These are phyloP conservation scores for Cephalotrichum gorgonifer DNA, from an alignment of 2,329 filamentous ascomycete species.

Conservation along the genomic window DNA sequence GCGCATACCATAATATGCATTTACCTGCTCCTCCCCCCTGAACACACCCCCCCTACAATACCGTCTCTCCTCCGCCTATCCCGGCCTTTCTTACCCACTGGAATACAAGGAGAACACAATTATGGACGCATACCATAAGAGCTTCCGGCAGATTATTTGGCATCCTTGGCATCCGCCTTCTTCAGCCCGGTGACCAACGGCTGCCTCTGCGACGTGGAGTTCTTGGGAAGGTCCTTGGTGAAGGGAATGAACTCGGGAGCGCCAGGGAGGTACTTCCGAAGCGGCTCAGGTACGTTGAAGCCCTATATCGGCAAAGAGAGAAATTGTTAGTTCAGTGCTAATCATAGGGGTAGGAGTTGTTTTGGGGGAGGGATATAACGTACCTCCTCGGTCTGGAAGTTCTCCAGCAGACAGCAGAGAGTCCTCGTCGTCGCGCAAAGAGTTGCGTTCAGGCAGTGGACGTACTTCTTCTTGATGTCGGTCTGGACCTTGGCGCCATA, in stretches of 20 bases:
- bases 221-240: constrained; percentile 74
- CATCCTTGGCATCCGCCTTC: constrained; percentile 8
- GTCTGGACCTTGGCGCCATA: constrained; percentile 82
- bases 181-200: background rate
- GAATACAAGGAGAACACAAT: background rate
- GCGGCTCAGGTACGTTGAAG: constrained; percentile 67
- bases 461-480: constrained; percentile 75
- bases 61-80: background rate
- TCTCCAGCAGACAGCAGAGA: constrained; percentile 90
- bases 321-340: constrained; percentile 5
- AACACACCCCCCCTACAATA: background rate
- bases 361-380: constrained; percentile 18
- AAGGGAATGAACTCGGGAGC: constrained; percentile 84
- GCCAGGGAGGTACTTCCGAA: constrained; percentile 84
- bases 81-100: background rate
- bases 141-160: background rate
- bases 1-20: background rate
- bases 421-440: constrained; percentile 86
- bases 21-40: background rate
- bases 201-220: constrained; percentile 28
- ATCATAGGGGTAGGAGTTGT: constrained; percentile 1
- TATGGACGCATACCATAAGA: background rate
- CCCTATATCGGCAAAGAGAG: constrained; percentile 35
- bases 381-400: constrained; percentile 85
- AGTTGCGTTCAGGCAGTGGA: constrained; percentile 85